Evolutionary conservation across 2,329 filamentous ascomycete genomes (phyloP).

Genomic region (Hirsutella thompsonii): DNA sequence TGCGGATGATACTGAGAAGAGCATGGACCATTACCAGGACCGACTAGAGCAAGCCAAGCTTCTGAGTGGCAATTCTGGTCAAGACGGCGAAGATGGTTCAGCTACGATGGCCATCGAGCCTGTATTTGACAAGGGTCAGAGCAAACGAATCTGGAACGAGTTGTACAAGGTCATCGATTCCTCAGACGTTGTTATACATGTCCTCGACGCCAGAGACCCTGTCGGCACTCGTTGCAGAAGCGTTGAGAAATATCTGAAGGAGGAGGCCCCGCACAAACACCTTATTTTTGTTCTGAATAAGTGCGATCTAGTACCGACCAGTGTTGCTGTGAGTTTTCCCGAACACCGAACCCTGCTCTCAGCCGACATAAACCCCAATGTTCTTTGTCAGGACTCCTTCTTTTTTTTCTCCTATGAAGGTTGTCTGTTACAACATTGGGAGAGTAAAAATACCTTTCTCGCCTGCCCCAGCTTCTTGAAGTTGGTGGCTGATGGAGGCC

Average conservation of each 20-base stretch:
- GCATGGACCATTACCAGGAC: conserved; percentile 71
- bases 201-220: conserved; percentile 80
- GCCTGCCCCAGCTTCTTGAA: conserved; percentile 17
- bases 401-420: conserved; percentile 60
- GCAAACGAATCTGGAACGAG: conserved; percentile 95
- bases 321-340: conserved; percentile 60
- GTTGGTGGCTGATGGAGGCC: conserved; percentile 57
- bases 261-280: conserved; percentile 94
- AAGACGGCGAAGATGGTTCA: conserved; percentile 36
- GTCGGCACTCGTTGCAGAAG: conserved; percentile 74
- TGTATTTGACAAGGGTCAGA: conserved; percentile 90
- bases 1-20: conserved; percentile 65
- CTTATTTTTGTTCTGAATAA: conserved; percentile 39
- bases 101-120: conserved; percentile 59
- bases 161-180: conserved; percentile 91
- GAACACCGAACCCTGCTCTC: conserved; percentile 14
- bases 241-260: conserved; percentile 76
- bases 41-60: conserved; percentile 67
- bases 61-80: conserved; percentile 55
- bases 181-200: conserved; percentile 91
- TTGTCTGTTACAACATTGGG: conserved; percentile 99
- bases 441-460: conserved; percentile 55
- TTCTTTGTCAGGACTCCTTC: conserved; percentile 74
- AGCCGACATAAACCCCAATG: conserved; percentile 39
- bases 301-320: conserved; percentile 76